Evolutionary conservation across 495 filamentous ascomycete genomes (phyloP).

Genomic region (Stereocaulon alpinum): DNA sequence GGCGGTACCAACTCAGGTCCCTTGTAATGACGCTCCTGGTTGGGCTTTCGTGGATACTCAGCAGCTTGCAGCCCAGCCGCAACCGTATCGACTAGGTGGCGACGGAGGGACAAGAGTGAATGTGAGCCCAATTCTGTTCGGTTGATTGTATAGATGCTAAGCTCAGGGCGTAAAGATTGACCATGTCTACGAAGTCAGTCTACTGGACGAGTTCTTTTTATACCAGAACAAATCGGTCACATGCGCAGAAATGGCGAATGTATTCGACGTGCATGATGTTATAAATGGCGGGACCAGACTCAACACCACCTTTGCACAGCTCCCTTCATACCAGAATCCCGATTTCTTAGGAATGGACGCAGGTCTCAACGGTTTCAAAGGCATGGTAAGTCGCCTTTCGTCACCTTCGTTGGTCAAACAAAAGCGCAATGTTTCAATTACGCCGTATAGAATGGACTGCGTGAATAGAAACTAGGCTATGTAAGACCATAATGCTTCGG

Average conservation of each 20-base stretch:
- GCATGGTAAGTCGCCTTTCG: neutral
- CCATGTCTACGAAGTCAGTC: conserved; percentile 2
- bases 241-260: neutral
- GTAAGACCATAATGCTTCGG: neutral
- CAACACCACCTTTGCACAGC: neutral
- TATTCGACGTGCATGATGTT: neutral
- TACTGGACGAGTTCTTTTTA: neutral
- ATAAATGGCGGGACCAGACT: neutral
- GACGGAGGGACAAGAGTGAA: neutral
- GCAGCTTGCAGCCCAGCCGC: neutral
- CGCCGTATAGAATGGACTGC: too few relatives aligned
- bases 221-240: neutral
- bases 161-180: neutral
- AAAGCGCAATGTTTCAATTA: neutral
- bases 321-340: neutral
- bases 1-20: neutral
- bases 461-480: neutral
- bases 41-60: neutral
- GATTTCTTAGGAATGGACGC: conserved; percentile 3
- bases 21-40: neutral
- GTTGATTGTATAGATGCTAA: neutral
- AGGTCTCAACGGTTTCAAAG: neutral
- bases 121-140: neutral
- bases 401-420: too few relatives aligned
- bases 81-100: neutral